phyloP scores from a whole-genome alignment of 2,329 filamentous ascomycete species.

The Berkeleyomyces rouxiae region DNA sequence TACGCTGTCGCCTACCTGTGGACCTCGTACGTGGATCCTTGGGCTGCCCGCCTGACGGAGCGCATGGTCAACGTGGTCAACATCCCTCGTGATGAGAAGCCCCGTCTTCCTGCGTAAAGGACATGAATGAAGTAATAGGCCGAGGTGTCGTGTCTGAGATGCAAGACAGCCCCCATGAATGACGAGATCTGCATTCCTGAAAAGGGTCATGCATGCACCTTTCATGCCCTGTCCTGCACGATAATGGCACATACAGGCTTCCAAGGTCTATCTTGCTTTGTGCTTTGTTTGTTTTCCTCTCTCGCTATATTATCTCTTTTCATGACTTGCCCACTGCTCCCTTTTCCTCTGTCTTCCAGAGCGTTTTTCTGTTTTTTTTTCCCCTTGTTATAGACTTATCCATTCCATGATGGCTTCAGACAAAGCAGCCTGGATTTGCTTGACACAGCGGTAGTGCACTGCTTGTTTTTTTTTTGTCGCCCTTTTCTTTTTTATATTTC shows the following conservation, averaged over 20 bases:
- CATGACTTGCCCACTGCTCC: neutral
- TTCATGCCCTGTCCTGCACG: neutral
- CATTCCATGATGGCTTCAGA: neutral
- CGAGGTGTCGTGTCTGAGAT: neutral
- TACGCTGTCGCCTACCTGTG: conserved; percentile 32
- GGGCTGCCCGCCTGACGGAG: conserved; percentile 29
- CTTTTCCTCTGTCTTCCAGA: neutral
- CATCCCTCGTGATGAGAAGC: conserved; percentile 8
- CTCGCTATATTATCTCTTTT: neutral
- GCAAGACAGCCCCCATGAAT: neutral
- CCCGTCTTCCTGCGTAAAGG: conserved; percentile 6
- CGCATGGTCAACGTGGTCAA: conserved; percentile 17
- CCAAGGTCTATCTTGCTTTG: neutral
- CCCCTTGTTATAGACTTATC: neutral
- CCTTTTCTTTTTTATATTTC: neutral
- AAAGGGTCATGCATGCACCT: neutral
- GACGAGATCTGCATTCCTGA: neutral
- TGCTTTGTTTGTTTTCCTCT: neutral
- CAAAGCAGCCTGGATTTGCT: neutral
- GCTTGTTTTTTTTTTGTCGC: neutral
- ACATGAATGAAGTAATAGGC: neutral
- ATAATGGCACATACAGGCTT: neutral
- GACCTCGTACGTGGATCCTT: conserved; percentile 37
- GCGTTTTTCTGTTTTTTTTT: neutral
- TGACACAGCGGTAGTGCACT: neutral